These are phyloP conservation scores for Hevea brasiliensis DNA, from an alignment of 345 rosid species.

Conservation along the genomic window DNA sequence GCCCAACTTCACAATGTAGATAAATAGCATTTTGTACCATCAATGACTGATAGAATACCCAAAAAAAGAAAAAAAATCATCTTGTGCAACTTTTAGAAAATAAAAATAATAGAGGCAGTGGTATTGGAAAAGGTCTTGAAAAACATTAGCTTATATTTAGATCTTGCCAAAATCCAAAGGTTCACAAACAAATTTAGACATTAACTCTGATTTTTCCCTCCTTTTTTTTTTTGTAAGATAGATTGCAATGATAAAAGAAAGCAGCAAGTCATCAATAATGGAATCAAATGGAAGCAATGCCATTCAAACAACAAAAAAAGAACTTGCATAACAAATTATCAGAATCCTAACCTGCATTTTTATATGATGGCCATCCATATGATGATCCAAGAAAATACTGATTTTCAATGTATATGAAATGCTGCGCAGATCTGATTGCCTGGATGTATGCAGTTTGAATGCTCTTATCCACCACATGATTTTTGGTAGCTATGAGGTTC, in stretches of 20 bases:
- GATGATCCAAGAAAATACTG: conserved; percentile 98
- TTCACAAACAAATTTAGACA: too few species aligned
- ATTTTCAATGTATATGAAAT: conserved; percentile 92
- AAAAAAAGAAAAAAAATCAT: not conserved
- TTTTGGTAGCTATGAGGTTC: conserved; percentile 70
- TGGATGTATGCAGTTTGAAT: conserved; percentile 94
- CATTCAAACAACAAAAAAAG: not conserved
- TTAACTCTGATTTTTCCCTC: too few species aligned
- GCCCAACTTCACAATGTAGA: not conserved
- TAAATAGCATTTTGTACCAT: not conserved
- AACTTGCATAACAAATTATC: not conserved
- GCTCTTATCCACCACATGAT: conserved; percentile 79
- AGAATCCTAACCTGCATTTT: conserved; percentile 65
- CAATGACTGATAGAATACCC: not conserved
- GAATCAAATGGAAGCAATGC: not conserved
- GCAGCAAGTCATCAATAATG: too few species aligned
- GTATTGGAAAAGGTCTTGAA: too few species aligned
- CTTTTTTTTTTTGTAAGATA: too few species aligned
- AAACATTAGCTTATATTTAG: too few species aligned
- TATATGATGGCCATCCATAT: conserved; percentile 88
- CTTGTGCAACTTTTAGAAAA: not conserved
- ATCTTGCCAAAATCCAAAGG: too few species aligned
- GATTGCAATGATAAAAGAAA: too few species aligned
- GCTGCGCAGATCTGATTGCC: conserved; percentile 97
- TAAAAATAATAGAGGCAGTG: not conserved